Evolutionary conservation across 352 stramenopile species (phyloP).

Genomic region (Phytophthora idaei): DNA sequence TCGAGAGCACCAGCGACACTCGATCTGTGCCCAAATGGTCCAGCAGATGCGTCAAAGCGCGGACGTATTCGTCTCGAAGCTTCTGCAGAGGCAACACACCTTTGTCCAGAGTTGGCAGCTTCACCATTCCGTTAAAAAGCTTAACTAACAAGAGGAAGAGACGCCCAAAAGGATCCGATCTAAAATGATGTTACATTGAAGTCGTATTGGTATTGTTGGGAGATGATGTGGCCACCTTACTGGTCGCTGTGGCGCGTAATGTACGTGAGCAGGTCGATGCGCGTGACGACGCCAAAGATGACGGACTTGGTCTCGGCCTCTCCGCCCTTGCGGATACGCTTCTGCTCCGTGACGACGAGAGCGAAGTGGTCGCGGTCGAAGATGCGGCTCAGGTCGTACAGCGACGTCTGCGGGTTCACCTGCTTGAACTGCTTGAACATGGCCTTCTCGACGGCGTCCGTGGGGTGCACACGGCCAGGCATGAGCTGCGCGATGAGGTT

Average conservation of each 20-base stretch:
- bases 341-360: constrained; percentile 94
- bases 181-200: constrained; percentile 18
- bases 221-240: constrained; percentile 14
- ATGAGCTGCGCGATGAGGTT: constrained; percentile 95
- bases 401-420: constrained; percentile 88
- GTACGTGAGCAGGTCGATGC: constrained; percentile 97
- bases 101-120: constrained; percentile 39
- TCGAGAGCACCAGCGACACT: constrained; percentile 62
- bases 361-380: constrained; percentile 97
- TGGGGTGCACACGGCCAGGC: constrained; percentile 83
- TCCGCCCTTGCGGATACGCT: constrained; percentile 86
- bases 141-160: constrained; percentile 15
- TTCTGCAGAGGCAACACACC: constrained; percentile 36
- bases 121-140: constrained; percentile 20
- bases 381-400: constrained; percentile 93
- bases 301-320: constrained; percentile 82
- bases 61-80: constrained; percentile 54
- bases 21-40: constrained; percentile 36
- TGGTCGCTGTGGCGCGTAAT: constrained; percentile 79
- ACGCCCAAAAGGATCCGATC: constrained; percentile 24
- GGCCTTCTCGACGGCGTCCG: constrained; percentile 88
- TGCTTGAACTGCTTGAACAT: constrained; percentile 98
- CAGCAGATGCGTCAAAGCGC: constrained; percentile 46
- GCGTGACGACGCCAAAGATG: constrained; percentile 95
- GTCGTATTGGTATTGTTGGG: constrained; percentile 13